Percentiles rank a stretch among this genome's conserved stretches.
Conservation (phyloP, 2,329 filamentous ascomycete species). For the Fusarium decemcellulare region DNA sequence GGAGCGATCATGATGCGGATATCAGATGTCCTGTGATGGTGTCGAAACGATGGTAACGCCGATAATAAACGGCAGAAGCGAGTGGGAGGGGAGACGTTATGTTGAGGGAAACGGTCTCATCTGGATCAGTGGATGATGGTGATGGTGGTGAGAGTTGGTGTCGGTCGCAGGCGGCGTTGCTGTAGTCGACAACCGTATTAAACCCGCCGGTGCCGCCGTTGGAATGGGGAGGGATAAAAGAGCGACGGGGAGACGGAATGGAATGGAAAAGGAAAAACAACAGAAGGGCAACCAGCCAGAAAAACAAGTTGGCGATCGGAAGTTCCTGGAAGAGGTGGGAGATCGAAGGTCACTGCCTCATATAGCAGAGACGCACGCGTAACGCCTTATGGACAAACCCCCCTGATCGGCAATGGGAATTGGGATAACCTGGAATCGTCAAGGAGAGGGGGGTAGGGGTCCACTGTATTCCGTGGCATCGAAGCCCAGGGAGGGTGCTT, state of each 20-base stretch:
- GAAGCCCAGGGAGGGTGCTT: neutral
- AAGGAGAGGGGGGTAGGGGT: neutral
- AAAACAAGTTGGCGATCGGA: neutral
- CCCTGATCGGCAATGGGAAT: conserved; percentile 16
- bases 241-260: neutral
- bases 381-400: neutral
- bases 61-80: neutral
- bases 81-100: neutral
- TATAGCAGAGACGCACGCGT: conserved; percentile 1
- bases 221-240: conserved; percentile 3
- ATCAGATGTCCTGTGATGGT: neutral
- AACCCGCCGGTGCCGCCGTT: conserved; percentile 1
- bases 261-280: neutral
- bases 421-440: conserved; percentile 3
- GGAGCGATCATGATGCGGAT: conserved; percentile 20
- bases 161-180: too few species aligned
- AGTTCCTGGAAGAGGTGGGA: neutral
- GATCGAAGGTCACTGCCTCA: conserved; percentile 9
- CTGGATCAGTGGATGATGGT: neutral
- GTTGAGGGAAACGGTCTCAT: neutral
- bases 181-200: neutral
- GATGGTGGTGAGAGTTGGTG: too few species aligned
- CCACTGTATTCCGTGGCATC: conserved; percentile 7
- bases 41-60: conserved; percentile 15
- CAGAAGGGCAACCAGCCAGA: neutral